Conservation (phyloP, 352 stramenopile species). For the Lagenidium giganteum region DNA sequence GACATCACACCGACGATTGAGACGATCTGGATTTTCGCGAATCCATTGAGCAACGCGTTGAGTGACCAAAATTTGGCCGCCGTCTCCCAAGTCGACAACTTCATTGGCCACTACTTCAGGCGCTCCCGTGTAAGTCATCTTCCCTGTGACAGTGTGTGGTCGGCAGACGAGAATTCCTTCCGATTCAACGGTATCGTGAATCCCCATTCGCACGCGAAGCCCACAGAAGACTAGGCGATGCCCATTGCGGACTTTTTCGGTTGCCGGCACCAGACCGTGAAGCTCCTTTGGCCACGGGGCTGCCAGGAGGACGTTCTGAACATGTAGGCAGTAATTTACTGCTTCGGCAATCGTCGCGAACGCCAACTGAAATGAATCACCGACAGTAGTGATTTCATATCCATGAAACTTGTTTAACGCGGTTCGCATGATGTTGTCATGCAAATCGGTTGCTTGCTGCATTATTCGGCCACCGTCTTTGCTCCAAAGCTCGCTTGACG, state of each 20-base stretch:
- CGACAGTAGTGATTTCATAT: constrained; percentile 75
- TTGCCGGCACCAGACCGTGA: constrained; percentile 39
- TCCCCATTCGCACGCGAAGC: constrained; percentile 71
- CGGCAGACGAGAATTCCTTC: constrained; percentile 48
- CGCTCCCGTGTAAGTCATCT: constrained; percentile 57
- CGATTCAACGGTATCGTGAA: constrained; percentile 50
- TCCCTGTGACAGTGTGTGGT: constrained; percentile 58
- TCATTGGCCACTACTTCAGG: constrained; percentile 59
- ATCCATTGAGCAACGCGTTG: constrained; percentile 51
- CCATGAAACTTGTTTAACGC: constrained; percentile 46
- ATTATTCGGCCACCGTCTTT: constrained; percentile 44
- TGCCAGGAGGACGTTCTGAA: constrained; percentile 47
- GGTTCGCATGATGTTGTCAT: constrained; percentile 57
- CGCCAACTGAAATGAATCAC: constrained; percentile 68
- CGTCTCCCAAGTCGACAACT: constrained; percentile 58
- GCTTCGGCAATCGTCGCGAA: constrained; percentile 62
- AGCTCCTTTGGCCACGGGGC: constrained; percentile 58
- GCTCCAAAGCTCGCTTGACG: constrained; percentile 64
- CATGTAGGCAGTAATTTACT: constrained; percentile 58
- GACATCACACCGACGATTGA: too few relatives aligned
- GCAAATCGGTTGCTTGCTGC: constrained; percentile 45
- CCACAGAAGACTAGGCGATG: constrained; percentile 40
- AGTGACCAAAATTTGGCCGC: constrained; percentile 66
- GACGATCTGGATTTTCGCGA: constrained; percentile 21
- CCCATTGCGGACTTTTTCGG: constrained; percentile 43